Evolutionary conservation across 139 green algal genomes (phyloP), one percentile per base, ranked within the genome.

Genomic region (Eudorina sp.): DNA sequence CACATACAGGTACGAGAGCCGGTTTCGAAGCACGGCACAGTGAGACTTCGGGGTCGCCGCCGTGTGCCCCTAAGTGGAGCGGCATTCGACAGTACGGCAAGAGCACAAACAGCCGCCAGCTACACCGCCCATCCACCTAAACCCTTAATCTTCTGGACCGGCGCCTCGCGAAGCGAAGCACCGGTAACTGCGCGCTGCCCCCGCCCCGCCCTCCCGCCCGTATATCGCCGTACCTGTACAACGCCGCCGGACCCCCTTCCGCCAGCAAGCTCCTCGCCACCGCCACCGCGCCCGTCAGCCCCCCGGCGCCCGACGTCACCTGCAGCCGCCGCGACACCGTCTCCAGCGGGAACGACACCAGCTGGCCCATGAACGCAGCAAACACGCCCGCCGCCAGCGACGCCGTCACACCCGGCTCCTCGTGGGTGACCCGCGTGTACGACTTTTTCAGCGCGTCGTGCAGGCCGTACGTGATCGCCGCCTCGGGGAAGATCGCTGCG

Each of bases 381-480:
- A 92, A 31, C 9, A 96, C 91, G 29, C 95, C 95, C 46, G 91
- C 93, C 25, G 83, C 78, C 16, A 96, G 83, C 9, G 83, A 90
- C 9, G 85, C 69, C 25, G 84, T 62, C 36, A 97, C 92, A 29
- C 91, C 91, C 4, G 93, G 89, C 78, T 96, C 92, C 13, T 84
- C n/a, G 36, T 89, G 55, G 16, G 69, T 38, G 0, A 82, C 18
- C 18, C 68, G 66, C 3, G 41, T 74, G 85, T 96, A 95, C 0
- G 29, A 53, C 64, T 86, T 88, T 83, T 97, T 97, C 31, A 98
- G 92, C 31, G 95, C 62, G 90, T 98, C 96, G 77, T 97, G 97
- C 69, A 86, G 38, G 73, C 95, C 96, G 66, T 98, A 98, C 13
- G 94, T 96, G 68, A 98, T 95, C 25, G 96, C 96, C 4, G 96